These are phyloP conservation scores for Marsdenia floribunda DNA, from an alignment of 257 asterid genomes.

Conservation along the genomic window DNA sequence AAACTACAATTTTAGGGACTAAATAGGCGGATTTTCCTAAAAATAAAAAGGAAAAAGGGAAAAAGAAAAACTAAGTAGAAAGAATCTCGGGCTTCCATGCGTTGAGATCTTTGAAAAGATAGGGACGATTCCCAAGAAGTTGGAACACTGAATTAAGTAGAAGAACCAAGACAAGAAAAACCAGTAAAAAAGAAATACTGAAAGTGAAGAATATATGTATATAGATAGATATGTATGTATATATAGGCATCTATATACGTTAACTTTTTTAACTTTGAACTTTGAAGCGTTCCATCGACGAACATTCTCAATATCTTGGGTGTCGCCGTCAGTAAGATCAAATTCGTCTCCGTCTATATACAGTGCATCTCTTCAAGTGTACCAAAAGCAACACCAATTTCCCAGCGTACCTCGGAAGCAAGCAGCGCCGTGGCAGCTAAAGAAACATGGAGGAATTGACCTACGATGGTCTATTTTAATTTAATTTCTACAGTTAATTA, in stretches of 20 bases:
- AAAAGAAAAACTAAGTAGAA: not conserved
- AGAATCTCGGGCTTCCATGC: not conserved
- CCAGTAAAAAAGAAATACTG: too few species aligned
- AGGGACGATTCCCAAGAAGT: conserved; percentile 18
- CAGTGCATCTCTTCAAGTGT: conserved; percentile 15
- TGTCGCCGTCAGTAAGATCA: not conserved
- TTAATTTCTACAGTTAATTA: too few species aligned
- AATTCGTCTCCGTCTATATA: not conserved
- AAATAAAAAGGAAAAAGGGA: too few species aligned
- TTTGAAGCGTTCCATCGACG: not conserved
- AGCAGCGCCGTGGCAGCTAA: too few species aligned
- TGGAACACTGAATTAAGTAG: conserved; percentile 17
- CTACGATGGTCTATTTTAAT: too few species aligned
- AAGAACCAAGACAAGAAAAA: not conserved
- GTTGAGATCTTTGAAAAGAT: not conserved
- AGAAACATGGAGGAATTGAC: too few species aligned
- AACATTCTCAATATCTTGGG: conserved; percentile 20
- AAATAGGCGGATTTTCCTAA: too few species aligned
- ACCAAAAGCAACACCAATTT: conserved; percentile 11
- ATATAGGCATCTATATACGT: too few species aligned
- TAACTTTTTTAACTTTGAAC: not conserved
- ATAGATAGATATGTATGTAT: too few species aligned
- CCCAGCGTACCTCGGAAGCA: conserved; percentile 7
- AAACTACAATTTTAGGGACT: too few species aligned
- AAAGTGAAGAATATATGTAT: too few species aligned